phyloP scores from a whole-genome alignment of 2,329 filamentous ascomycete genomes.

The Phialophora expanda region DNA sequence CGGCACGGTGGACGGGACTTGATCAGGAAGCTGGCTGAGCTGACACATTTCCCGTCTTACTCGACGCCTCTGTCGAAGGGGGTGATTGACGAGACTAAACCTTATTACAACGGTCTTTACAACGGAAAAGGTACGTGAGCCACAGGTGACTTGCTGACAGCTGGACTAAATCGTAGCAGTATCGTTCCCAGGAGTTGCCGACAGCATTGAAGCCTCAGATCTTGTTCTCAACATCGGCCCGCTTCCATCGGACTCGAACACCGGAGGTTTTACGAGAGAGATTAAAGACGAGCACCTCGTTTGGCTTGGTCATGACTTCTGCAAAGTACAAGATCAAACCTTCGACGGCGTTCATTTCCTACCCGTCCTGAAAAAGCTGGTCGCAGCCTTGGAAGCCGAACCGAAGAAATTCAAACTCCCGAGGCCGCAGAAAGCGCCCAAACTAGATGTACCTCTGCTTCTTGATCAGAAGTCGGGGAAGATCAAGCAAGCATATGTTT shows the following conservation, averaged over 20 bases:
- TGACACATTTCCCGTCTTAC: conserved; percentile 29
- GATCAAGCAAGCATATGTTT: conserved; percentile 31
- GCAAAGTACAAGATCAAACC: conserved; percentile 24
- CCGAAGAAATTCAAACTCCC: conserved; percentile 31
- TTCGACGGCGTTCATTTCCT: conserved; percentile 42
- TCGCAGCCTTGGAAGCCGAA: conserved; percentile 24
- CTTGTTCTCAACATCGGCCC: conserved; percentile 55
- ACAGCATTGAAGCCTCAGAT: conserved; percentile 47
- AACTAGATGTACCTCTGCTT: conserved; percentile 29
- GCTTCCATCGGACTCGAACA: conserved; percentile 56
- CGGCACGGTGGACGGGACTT: conserved; percentile 29
- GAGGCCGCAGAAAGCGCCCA: conserved; percentile 12
- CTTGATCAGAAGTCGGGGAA: conserved; percentile 32
- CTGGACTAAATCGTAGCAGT: conserved; percentile 10
- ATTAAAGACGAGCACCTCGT: conserved; percentile 46
- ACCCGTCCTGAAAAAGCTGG: conserved; percentile 30
- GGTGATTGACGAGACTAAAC: conserved; percentile 31
- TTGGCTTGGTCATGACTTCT: conserved; percentile 41
- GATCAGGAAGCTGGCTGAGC: conserved; percentile 30
- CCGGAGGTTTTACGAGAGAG: conserved; percentile 46
- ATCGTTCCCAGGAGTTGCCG: conserved; percentile 45
- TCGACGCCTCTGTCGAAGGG: conserved; percentile 34
- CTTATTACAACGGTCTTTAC: conserved; percentile 33
- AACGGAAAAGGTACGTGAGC: conserved; percentile 32
- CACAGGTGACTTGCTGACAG: background rate